A percentile compares a stretch with the other conserved stretches of the same genome.
Conservation (phyloP, 2,329 filamentous ascomycete genomes). For the Cercospora citrullina region DNA sequence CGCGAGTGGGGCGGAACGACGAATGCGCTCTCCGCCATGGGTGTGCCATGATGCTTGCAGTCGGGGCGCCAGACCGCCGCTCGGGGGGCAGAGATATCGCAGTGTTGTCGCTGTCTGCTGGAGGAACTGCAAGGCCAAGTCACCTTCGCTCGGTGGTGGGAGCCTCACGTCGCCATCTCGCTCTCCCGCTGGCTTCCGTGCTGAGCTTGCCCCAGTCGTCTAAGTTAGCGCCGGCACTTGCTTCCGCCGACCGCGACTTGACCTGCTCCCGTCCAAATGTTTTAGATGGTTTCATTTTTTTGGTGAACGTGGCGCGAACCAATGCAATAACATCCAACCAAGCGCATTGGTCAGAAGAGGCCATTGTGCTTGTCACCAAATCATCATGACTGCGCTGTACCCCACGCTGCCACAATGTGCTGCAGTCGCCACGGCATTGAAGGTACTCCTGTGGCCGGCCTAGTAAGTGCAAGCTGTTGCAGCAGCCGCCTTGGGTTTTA, state of each 20-base stretch:
- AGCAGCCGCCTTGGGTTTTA: not conserved
- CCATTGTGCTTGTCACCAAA: constrained; percentile 6
- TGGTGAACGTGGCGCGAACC: not conserved
- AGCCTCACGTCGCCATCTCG: not conserved
- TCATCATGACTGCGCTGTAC: constrained; percentile 73
- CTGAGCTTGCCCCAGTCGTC: not conserved
- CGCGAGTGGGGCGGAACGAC: not conserved
- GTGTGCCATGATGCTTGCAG: not conserved
- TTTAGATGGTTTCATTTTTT: not conserved
- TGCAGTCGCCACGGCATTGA: constrained; percentile 81
- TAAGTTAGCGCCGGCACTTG: constrained; percentile 1
- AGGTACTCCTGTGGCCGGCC: constrained; percentile 87
- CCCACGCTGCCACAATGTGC: constrained; percentile 89
- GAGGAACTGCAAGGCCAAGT: not conserved
- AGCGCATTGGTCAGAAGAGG: constrained; percentile 10
- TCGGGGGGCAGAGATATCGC: not conserved
- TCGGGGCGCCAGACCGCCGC: not conserved
- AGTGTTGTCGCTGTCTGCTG: not conserved
- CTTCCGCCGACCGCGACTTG: constrained; percentile 3
- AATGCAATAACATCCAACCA: constrained; percentile 15
- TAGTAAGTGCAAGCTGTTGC: constrained; percentile 67
- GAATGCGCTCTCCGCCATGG: not conserved
- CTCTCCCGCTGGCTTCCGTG: not conserved
- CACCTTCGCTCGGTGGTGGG: not conserved
- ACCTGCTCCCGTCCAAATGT: not conserved